phyloP scores from a whole-genome alignment of 257 asterid genomes.

The Penstemon eatonii region DNA sequence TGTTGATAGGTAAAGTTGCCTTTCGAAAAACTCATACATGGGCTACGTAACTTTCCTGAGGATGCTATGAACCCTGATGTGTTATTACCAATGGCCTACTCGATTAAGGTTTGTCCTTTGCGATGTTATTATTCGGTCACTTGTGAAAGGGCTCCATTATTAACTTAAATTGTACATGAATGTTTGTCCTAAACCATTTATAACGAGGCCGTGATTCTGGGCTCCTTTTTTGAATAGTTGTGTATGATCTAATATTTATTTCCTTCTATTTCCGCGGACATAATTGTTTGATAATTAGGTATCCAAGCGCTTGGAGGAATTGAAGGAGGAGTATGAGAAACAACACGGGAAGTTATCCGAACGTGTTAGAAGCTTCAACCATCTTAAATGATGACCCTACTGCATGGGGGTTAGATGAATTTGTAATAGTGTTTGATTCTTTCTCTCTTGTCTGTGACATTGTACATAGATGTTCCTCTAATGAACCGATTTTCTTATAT shows the following conservation, averaged over 20 bases:
- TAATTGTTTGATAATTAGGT: constrained; percentile 43
- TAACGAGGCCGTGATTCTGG: neutral
- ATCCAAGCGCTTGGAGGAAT: constrained; percentile 62
- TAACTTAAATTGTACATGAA: neutral
- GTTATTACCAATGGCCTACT: constrained; percentile 83
- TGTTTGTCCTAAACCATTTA: neutral
- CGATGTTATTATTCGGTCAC: neutral
- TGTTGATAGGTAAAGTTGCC: constrained; percentile 78
- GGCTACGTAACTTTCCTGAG: constrained; percentile 86
- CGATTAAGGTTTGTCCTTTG: constrained; percentile 60
- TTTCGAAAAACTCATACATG: constrained; percentile 86
- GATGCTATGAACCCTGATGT: constrained; percentile 94
- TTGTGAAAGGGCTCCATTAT: neutral
- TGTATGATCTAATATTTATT: neutral
- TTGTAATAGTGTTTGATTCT: constrained; percentile 29
- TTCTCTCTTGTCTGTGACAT: constrained; percentile 16
- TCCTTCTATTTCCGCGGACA: neutral
- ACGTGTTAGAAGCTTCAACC: constrained; percentile 40
- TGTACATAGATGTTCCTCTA: constrained; percentile 28
- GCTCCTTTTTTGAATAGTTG: neutral
- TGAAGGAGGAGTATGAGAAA: constrained; percentile 73
- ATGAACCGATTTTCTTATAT: constrained; percentile 1
- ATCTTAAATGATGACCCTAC: constrained; percentile 24
- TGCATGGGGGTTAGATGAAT: neutral
- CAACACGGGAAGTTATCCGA: constrained; percentile 49